phyloP scores from a whole-genome alignment of 768 basidiomycete species.

The Mycena vitilis region DNA sequence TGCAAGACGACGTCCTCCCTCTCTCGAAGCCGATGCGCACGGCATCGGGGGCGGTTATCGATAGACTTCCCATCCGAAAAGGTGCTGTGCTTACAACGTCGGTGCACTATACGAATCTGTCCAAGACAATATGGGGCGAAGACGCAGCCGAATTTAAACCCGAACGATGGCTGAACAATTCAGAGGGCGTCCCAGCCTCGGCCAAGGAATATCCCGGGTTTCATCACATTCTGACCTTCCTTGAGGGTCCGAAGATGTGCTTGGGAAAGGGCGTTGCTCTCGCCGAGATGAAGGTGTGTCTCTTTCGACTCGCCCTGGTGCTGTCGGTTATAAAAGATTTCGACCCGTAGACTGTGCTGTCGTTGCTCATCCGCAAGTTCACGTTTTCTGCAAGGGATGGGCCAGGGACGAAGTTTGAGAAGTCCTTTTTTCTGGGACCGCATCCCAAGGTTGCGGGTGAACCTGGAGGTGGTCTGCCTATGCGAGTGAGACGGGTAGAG shows the following conservation, averaged over 20 bases:
- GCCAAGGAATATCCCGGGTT: conserved; percentile 42
- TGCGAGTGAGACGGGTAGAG: conserved; percentile 40
- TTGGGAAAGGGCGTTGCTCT: conserved; percentile 44
- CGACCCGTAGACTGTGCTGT: no score
- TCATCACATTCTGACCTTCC: conserved; percentile 43
- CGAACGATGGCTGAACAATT: conserved; percentile 37
- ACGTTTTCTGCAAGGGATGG: conserved; percentile 10
- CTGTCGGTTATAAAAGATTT: no score
- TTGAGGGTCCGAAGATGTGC: conserved; percentile 43
- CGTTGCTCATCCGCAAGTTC: conserved; percentile 9
- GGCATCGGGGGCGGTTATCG: conserved; percentile 20
- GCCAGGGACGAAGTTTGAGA: conserved; percentile 10
- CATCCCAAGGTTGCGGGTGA: conserved; percentile 39
- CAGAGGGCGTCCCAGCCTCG: conserved; percentile 19
- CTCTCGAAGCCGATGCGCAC: conserved; percentile 22
- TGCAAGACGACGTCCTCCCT: conserved; percentile 31
- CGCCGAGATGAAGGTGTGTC: conserved; percentile 41
- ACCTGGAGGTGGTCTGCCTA: conserved; percentile 34
- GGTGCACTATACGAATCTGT: conserved; percentile 38
- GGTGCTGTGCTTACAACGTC: conserved; percentile 34
- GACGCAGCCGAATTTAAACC: conserved; percentile 41
- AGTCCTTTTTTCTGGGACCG: conserved; percentile 24
- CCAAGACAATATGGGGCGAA: conserved; percentile 42
- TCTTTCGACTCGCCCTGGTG: no score
- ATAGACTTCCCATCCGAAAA: conserved; percentile 18